A percentile compares a stretch with the other conserved stretches of the same genome.
Conservation (phyloP, 2,329 filamentous ascomycete genomes). For the Penicillium aurantiogriseum region DNA sequence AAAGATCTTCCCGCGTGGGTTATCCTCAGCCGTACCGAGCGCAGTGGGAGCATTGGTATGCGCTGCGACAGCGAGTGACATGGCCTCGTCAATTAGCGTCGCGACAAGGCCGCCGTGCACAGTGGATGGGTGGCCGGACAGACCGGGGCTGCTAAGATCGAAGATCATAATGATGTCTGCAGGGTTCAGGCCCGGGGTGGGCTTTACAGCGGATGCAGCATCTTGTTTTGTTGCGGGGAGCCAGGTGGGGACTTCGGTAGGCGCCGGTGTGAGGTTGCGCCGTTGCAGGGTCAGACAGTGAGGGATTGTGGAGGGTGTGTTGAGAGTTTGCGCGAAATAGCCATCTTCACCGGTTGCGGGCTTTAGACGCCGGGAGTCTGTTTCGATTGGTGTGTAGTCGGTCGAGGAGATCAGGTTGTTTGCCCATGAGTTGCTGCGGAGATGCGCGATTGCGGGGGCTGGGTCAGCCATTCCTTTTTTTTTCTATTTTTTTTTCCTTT, state of each 20-base stretch:
- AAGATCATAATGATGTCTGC: constrained; percentile 42
- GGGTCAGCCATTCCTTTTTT: constrained; percentile 16
- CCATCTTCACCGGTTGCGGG: constrained; percentile 43
- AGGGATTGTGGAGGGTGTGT: constrained; percentile 41
- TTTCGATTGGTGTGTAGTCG: constrained; percentile 40
- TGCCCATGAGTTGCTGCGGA: constrained; percentile 32
- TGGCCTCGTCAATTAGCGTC: constrained; percentile 46
- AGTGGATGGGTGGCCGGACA: constrained; percentile 41
- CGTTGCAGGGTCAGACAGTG: constrained; percentile 41
- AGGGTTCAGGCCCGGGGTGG: constrained; percentile 24
- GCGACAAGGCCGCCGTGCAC: constrained; percentile 44
- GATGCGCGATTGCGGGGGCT: constrained; percentile 23
- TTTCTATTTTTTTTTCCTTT: too few species aligned
- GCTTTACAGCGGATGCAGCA: constrained; percentile 23
- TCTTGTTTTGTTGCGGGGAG: constrained; percentile 26
- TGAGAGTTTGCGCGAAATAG: constrained; percentile 43
- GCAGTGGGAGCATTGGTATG: constrained; percentile 22
- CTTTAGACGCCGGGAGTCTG: constrained; percentile 42
- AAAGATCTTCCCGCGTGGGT: constrained; percentile 34
- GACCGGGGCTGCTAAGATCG: constrained; percentile 34
- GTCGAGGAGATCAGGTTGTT: constrained; percentile 32
- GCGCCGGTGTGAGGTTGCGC: constrained; percentile 25
- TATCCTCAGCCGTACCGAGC: constrained; percentile 6
- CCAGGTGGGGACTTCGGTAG: constrained; percentile 24
- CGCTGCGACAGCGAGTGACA: constrained; percentile 41